These are phyloP conservation scores for Brettanomyces anomalus DNA, from an alignment of 805 yeast genomes.

Conservation along the genomic window DNA sequence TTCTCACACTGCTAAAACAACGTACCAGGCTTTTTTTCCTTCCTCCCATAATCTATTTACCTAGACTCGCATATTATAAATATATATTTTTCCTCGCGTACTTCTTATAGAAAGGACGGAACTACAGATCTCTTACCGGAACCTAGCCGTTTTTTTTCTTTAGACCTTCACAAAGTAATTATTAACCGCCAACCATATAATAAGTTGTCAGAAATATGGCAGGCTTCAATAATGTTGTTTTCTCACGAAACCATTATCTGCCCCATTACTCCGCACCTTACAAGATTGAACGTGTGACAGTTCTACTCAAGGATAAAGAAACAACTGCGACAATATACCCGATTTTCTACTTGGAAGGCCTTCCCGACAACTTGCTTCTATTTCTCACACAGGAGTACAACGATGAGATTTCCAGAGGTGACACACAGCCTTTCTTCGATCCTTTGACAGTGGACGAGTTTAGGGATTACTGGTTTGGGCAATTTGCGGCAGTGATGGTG, in stretches of 20 bases:
- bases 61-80: no score
- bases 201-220: slow-evolving; percentile 16
- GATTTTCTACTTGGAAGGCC: slow-evolving; percentile 49
- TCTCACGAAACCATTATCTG: slow-evolving; percentile 22
- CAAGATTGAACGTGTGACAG: slow-evolving; percentile 57
- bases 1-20: no score
- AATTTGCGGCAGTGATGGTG: slow-evolving; percentile 69
- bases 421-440: slow-evolving; percentile 79
- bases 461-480: slow-evolving; percentile 79
- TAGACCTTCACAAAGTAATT: no score
- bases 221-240: slow-evolving; percentile 23
- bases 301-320: slow-evolving; percentile 76
- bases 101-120: no score
- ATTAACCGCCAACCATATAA: no score
- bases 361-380: slow-evolving; percentile 72
- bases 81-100: no score
- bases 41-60: no score
- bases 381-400: slow-evolving; percentile 89
- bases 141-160: no score
- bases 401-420: slow-evolving; percentile 85
- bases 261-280: slow-evolving; percentile 22
- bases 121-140: no score
- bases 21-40: no score
- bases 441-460: slow-evolving; percentile 69
- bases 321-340: slow-evolving; percentile 94